Evolutionary conservation across 805 yeast species (phyloP), one percentile per base, ranked within the genome.

Genomic region (Saccharomyces mikatae): DNA sequence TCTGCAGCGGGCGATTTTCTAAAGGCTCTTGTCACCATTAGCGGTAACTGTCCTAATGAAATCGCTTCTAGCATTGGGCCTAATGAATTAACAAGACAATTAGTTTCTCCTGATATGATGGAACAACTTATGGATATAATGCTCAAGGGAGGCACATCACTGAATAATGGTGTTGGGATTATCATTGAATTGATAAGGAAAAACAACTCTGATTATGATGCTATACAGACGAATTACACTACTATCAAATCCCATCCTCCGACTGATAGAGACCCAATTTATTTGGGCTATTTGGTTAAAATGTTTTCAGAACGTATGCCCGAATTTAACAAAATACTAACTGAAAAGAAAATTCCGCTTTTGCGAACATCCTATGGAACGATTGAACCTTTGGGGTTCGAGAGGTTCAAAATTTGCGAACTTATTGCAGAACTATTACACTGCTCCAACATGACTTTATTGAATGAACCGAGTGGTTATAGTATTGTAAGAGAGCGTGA

Each of bases 1-100:
- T 84, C 94, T 17, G 96, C 98, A 0, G 95, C 96, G 0, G 95
- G 96, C 24, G 99, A 94, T 67, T 94, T 94, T 66, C 74, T 94
- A 52, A 94, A 94, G 67, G 97, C 98, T 0, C 83, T 94, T 63
- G 87, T 94, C 36, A 86, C 97, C 2, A 88, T 94, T 31, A 89
- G 97, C 47, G 96, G 97, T 6, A 94, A 92, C 65, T 90, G 87
- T 6, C 89, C 87, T 56, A 87, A 89, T 49, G 89, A 89, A 55
- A 86, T 84, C 61, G 87, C 89, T 48, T 87, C 96, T 2, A 87
- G 96, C 9, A 88, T 94, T 53, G 99, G 99, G 1, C 98, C 99
- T 1, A 94, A 94, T 66, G 97, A 89, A 66, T 76, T 94, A 41
- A 89, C 97, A 2, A 79, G 99, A 59, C 92, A 92, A 69, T 76